A percentile compares a stretch with the other conserved stretches of the same genome.
phyloP scores from a whole-genome alignment of 768 basidiomycete species.

The Trametes maxima region DNA sequence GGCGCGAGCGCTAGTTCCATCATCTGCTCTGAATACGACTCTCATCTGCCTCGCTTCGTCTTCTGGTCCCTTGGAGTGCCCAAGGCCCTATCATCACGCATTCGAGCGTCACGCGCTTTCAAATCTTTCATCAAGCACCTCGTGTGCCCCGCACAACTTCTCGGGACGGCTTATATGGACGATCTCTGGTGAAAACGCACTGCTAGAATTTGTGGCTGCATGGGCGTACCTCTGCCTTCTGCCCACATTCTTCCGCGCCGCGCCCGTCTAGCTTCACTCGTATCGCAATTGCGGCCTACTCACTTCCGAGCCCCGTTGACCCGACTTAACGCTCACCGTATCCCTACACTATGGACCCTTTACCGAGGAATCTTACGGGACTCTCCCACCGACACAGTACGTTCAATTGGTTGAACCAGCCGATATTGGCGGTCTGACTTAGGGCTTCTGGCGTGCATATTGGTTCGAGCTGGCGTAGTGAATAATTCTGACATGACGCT shows the following conservation, averaged over 20 bases:
- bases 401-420: slow-evolving; percentile 18
- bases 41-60: not conserved
- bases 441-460: not conserved
- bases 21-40: not conserved
- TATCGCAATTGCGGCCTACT: slow-evolving; percentile 60
- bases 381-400: slow-evolving; percentile 58
- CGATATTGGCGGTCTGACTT: not conserved
- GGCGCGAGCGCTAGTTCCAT: not conserved
- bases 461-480: not conserved
- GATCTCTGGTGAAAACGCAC: not conserved
- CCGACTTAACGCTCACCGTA: slow-evolving; percentile 66
- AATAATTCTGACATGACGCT: not conserved
- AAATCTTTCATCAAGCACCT: too few species aligned
- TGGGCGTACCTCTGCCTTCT: slow-evolving; percentile 14
- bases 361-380: slow-evolving; percentile 69
- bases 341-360: slow-evolving; percentile 76
- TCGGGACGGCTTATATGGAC: not conserved
- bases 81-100: too few species aligned
- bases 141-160: not conserved
- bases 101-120: too few species aligned
- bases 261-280: slow-evolving; percentile 49
- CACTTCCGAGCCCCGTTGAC: slow-evolving; percentile 69
- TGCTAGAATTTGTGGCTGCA: not conserved
- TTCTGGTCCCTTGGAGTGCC: too few species aligned
- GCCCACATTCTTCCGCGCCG: slow-evolving; percentile 46